phyloP scores from a whole-genome alignment of 208 protist genomes.

The Leishmania martiniquensis region DNA sequence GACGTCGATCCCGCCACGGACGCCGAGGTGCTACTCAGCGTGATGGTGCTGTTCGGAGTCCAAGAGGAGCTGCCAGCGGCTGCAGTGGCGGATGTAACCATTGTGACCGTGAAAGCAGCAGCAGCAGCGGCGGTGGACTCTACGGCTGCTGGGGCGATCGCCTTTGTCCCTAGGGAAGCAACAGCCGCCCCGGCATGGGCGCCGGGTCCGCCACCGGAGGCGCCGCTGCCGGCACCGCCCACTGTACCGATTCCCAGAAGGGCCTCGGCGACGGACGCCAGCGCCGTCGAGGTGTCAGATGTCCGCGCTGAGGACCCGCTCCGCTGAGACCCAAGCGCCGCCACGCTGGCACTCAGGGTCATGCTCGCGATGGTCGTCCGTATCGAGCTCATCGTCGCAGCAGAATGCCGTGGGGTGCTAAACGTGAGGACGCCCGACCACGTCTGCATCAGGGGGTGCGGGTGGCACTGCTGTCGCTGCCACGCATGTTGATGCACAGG shows the following conservation, averaged over 20 bases:
- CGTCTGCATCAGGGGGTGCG: neutral
- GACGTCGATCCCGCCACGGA: constrained; percentile 1
- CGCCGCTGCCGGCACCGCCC: neutral
- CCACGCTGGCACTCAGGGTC: neutral
- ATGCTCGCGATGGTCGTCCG: neutral
- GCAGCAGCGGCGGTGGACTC: neutral
- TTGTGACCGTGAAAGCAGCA: neutral
- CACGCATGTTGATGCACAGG: neutral
- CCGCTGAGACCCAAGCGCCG: neutral
- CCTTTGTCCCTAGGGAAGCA: neutral
- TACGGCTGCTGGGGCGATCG: neutral
- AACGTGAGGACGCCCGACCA: neutral
- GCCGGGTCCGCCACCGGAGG: neutral
- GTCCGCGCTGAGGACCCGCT: neutral
- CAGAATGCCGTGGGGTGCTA: neutral
- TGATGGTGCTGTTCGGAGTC: constrained; percentile 11
- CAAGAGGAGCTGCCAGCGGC: neutral
- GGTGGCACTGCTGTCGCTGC: neutral
- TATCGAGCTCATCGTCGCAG: neutral
- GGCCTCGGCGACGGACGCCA: neutral
- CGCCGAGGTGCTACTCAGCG: constrained; percentile 15
- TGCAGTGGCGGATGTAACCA: neutral
- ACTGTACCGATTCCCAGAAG: neutral
- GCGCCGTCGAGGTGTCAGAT: neutral
- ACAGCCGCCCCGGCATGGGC: neutral